Evolutionary conservation across 805 yeast species (phyloP).

Genomic region (Diddensiella santjacobensis): DNA sequence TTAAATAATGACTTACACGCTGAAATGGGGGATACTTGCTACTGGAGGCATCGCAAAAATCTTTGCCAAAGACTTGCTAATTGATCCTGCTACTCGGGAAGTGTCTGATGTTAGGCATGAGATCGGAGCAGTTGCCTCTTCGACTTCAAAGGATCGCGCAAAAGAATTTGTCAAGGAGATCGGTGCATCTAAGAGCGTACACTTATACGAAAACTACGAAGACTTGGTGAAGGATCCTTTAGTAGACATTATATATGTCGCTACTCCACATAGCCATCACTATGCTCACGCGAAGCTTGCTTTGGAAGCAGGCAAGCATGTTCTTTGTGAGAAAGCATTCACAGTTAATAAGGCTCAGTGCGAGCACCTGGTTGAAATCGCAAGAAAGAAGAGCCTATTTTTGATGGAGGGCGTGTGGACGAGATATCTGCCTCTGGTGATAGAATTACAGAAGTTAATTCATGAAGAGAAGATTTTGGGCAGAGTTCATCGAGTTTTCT

Average conservation of each 20-base stretch:
- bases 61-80: constrained; percentile 27
- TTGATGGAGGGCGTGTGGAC: constrained; percentile 52
- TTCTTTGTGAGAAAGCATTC: constrained; percentile 54
- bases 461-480: constrained; percentile 45
- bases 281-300: constrained; percentile 43
- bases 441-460: constrained; percentile 36
- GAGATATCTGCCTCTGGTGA: constrained; percentile 42
- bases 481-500: constrained; percentile 40
- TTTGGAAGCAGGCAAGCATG: constrained; percentile 45
- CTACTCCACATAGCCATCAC: constrained; percentile 53
- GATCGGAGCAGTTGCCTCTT: constrained; percentile 29
- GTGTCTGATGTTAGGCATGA: constrained; percentile 28
- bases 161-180: constrained; percentile 22
- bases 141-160: constrained; percentile 25
- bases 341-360: constrained; percentile 47
- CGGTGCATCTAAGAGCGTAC: constrained; percentile 15
- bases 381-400: constrained; percentile 41
- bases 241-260: constrained; percentile 50
- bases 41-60: constrained; percentile 30
- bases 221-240: constrained; percentile 41
- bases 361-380: constrained; percentile 40
- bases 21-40: constrained; percentile 28
- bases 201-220: constrained; percentile 35
- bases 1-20: constrained; percentile 22
- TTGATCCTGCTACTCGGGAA: constrained; percentile 23